Evolutionary conservation across 2,329 filamentous ascomycete species (phyloP), one percentile per base, ranked within the genome.

Genomic region (Talaromyces amestolkiae): DNA sequence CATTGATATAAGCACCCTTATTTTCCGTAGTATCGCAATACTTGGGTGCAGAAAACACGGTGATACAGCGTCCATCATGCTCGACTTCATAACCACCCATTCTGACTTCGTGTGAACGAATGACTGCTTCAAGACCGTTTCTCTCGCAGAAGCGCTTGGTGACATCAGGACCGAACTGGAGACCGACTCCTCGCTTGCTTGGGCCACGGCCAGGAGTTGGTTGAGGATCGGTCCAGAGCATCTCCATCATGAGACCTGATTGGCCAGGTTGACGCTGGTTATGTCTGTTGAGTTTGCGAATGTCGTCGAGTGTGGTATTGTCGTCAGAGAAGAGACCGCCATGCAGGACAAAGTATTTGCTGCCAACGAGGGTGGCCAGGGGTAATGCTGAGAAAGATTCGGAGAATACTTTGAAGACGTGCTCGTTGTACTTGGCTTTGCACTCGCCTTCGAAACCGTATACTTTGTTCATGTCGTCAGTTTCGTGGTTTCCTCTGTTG

Each of bases 11-110:
- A 19, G 95, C 95, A 69, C 95, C 95, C 82, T 93, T 95, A 81
- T 99, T 99, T 82, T 97, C 94, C 0, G 95, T 98, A 72, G 92
- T 92, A 77, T 99, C 95, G 80, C 95, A 99, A 79, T 99, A 99
- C 79, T 89, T 96, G 45, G 95, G 95, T 31, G 95, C 95, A 47
- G 94, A 98, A 84, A 99, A 99, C 71, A 99, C 95, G 56, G 95
- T 99, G 72, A 99, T 97, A 77, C 95, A 99, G 72, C 88, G 89
- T 69, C 94, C 95, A 72, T 95, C 91, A 77, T 99, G 95, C 83
- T 99, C 94, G 70, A 97, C 91, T 77, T 99, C 94, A 75, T 98
- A 99, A n/a, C 95, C 95, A 67, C 95, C 93, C 95, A 99, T 99
- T 72, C 95, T 89, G 33, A 99, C 95, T 78, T 99, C 95, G 81